Base-by-base conservation (phyloP, 495 filamentous ascomycete species). In the Aspergillus conjunctus region DNA sequence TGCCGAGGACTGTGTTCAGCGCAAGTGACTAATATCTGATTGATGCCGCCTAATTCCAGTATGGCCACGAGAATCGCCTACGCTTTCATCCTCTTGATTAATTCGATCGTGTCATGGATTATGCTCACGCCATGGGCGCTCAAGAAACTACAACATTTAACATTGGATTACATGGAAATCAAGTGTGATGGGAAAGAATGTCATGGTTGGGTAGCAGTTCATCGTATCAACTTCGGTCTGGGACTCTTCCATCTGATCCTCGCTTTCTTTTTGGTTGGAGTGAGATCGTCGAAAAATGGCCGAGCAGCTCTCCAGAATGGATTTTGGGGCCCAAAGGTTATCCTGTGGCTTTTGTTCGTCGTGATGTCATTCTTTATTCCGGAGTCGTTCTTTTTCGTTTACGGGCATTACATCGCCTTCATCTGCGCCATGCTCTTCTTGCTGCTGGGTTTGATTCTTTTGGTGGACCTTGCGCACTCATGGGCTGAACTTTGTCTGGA, bases 51-150 rank as follows among this genome's bases (percentile, higher is more conserved):
- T 53, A 12, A 14, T 39, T 20, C 10, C 31, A 96, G 92, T 73
- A 92, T 97, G 78, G 92, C 93, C 37, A 98, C 94, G 69, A 88
- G 94, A 78, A 96, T 98, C 75, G 93, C 90, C 69, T 98, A 98
- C 76, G 94, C 95, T 65, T 85, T 97, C 71, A 89, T 98, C 67
- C 91, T 98, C 56, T 84, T 98, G 62, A 74, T 97, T 77, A 98
- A 98, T 83, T 96, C 92, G 49, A 96, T 97, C 61, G 71, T 96
- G 49, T 93, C 95, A 31, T 98, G 94, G 94, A 90, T 98, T 34
- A 96, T 98, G 92, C 93, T 98, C 82, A 98, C 94, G 9, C 91
- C 92, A 60, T 98, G 95, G 94, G 94, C 94, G 15, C 88, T 97
- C 72, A 92, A 96, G 67, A 97, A 97, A 69, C 79, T 98, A 10